phyloP scores from a whole-genome alignment of 768 basidiomycete species.

The Kwoniella europaea region DNA sequence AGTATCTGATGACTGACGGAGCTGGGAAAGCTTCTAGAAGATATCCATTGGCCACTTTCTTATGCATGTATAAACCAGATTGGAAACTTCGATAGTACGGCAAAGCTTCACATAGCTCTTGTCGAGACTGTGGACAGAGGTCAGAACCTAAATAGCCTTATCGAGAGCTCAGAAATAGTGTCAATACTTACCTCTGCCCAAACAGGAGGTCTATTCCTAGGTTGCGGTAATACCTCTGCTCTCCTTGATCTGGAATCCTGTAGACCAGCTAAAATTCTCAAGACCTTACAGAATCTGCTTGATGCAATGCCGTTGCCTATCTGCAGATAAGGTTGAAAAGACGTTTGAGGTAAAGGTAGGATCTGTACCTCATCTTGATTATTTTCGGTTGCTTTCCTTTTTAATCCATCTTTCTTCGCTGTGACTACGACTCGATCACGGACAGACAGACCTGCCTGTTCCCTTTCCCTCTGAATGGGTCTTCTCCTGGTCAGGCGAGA shows the following conservation, averaged over 20 bases:
- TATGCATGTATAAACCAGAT: slow-evolving; percentile 45
- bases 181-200: slow-evolving; percentile 42
- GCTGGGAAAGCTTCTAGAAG: slow-evolving; percentile 46
- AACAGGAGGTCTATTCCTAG: slow-evolving; percentile 29
- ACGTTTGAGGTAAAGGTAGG: slow-evolving; percentile 1
- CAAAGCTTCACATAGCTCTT: slow-evolving; percentile 52
- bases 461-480: too few species aligned
- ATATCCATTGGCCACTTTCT: slow-evolving; percentile 42
- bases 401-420: too few species aligned
- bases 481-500: too few species aligned
- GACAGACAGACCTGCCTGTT: too few species aligned
- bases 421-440: too few species aligned
- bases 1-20: slow-evolving; percentile 29
- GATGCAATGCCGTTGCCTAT: slow-evolving; percentile 1
- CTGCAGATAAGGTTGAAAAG: neutral
- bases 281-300: slow-evolving; percentile 18
- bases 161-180: too few species aligned
- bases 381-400: too few species aligned
- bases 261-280: slow-evolving; percentile 23
- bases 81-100: slow-evolving; percentile 53
- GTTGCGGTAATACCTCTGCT: neutral
- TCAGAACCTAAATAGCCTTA: too few species aligned
- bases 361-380: neutral
- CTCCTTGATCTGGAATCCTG: neutral
- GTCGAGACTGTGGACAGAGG: slow-evolving; percentile 30